Percentiles rank a stretch among this genome's conserved stretches.
phyloP scores from a whole-genome alignment of 441 rosid species.

The Adansonia gregorii region DNA sequence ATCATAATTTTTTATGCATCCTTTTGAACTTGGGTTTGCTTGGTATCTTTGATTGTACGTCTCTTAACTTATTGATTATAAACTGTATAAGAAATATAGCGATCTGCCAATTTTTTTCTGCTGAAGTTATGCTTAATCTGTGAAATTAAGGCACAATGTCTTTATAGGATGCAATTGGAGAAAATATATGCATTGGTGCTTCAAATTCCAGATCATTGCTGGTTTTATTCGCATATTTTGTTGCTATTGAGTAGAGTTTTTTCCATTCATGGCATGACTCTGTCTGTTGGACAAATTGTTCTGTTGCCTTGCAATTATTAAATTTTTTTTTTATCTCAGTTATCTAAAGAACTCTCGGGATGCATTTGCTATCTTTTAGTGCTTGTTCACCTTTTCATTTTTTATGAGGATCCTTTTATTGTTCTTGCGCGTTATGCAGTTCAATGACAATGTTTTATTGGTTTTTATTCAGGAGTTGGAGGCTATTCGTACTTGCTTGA shows the following conservation, averaged over 20 bases:
- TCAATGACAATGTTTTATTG: conserved; percentile 8
- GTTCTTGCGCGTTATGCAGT: neutral
- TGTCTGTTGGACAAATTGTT: neutral
- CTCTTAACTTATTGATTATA: neutral
- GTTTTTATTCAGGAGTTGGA: conserved; percentile 58
- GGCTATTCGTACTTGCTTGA: conserved; percentile 73
- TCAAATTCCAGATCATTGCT: neutral
- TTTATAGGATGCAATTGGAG: neutral
- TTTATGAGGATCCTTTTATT: neutral
- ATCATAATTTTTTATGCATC: neutral
- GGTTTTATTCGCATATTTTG: neutral
- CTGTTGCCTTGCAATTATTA: neutral
- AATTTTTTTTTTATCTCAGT: neutral
- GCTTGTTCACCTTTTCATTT: neutral
- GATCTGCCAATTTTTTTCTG: neutral
- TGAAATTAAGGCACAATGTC: neutral
- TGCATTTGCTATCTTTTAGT: neutral
- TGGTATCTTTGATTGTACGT: neutral
- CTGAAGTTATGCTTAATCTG: neutral
- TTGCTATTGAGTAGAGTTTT: neutral
- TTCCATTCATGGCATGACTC: neutral
- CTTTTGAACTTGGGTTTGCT: neutral
- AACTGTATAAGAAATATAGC: neutral
- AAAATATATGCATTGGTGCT: neutral
- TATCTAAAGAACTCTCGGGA: neutral